Evolutionary conservation across 345 rosid genomes (phyloP).

Genomic region (Salix viminalis): DNA sequence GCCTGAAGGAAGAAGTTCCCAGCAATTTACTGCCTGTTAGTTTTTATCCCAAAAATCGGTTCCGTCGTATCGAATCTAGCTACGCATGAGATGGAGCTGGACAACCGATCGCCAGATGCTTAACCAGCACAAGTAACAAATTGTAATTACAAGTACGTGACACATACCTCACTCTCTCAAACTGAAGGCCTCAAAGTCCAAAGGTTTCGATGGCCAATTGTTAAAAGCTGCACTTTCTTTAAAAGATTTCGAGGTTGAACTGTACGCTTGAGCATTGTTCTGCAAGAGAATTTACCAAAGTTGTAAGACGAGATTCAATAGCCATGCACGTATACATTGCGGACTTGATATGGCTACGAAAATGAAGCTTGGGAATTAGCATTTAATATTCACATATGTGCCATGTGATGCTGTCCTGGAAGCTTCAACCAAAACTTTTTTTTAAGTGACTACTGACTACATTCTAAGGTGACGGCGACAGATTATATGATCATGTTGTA

Average conservation of each 20-base stretch:
- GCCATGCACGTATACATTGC: too few relatives aligned
- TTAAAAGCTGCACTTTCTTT: slow-evolving; percentile 39
- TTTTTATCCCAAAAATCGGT: too few relatives aligned
- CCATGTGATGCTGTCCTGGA: too few relatives aligned
- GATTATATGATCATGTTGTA: neutral
- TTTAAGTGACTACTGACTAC: too few relatives aligned
- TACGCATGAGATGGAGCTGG: neutral
- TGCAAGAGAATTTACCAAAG: slow-evolving; percentile 27
- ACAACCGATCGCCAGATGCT: neutral
- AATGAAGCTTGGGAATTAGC: too few relatives aligned
- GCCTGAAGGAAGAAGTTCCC: too few relatives aligned
- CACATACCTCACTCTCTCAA: slow-evolving; percentile 9
- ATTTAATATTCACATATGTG: too few relatives aligned
- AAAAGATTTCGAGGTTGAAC: slow-evolving; percentile 31
- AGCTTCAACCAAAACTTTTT: too few relatives aligned
- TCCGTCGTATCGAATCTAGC: neutral
- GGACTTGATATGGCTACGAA: too few relatives aligned
- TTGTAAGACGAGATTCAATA: too few relatives aligned
- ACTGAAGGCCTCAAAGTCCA: slow-evolving; percentile 39
- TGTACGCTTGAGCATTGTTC: slow-evolving; percentile 58
- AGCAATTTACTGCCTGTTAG: too few relatives aligned
- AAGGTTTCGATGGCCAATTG: slow-evolving; percentile 47
- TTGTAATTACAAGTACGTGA: neutral
- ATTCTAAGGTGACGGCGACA: too few relatives aligned
- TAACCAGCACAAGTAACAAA: neutral